A percentile compares a stretch with the other conserved stretches of the same genome.
Evolutionary conservation across 2,329 filamentous ascomycete species (phyloP).

Genomic region (Nannizziopsis arthrosporioides): DNA sequence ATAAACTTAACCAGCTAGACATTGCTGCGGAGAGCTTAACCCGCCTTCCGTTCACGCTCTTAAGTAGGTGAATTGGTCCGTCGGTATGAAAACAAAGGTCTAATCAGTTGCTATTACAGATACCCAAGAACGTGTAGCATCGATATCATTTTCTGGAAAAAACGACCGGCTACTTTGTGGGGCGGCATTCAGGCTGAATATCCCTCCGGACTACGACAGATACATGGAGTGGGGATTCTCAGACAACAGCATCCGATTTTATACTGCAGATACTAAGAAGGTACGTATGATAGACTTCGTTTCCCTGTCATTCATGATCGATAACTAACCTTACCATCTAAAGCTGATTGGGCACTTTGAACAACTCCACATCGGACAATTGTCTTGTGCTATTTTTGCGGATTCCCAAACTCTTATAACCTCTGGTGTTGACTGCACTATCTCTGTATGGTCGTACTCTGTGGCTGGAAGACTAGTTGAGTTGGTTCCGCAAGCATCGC

Average conservation of each 20-base stretch:
- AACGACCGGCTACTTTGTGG: conserved; percentile 74
- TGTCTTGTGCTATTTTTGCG: conserved; percentile 71
- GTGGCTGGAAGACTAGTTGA: conserved; percentile 59
- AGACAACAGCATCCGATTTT: conserved; percentile 87
- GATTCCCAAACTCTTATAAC: conserved; percentile 87
- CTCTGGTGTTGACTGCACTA: conserved; percentile 80
- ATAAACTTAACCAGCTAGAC: conserved; percentile 61
- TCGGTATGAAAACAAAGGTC: no score
- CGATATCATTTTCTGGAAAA: conserved; percentile 65
- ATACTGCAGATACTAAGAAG: conserved; percentile 69
- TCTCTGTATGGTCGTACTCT: conserved; percentile 70
- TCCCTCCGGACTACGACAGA: conserved; percentile 76
- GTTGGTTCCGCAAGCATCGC: conserved; percentile 61
- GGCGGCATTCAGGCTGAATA: conserved; percentile 71
- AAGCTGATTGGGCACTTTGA: conserved; percentile 74
- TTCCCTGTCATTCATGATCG: no score
- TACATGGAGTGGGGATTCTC: conserved; percentile 94
- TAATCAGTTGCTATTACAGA: conserved; percentile 29
- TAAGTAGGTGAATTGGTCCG: conserved; percentile 38
- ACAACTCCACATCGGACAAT: conserved; percentile 81
- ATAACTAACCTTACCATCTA: background rate
- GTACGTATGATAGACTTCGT: no score
- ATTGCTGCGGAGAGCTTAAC: conserved; percentile 63
- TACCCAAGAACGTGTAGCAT: conserved; percentile 67
- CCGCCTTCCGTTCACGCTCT: conserved; percentile 64